Conservation (phyloP, 1,284 basidiomycete genomes). For the Puccinia coronata region DNA sequence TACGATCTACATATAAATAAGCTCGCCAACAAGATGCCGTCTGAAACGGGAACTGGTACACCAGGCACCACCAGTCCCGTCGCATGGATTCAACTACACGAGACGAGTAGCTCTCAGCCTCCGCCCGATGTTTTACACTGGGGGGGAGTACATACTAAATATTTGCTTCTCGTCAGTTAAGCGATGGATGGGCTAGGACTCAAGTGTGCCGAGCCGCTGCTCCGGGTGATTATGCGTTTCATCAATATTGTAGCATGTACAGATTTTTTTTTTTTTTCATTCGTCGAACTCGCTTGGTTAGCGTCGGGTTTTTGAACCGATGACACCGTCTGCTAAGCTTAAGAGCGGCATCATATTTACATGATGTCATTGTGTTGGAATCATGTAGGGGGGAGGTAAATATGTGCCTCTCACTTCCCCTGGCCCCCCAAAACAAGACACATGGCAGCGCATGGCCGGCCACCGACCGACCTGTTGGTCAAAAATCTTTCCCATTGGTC, state of each 20-base stretch:
- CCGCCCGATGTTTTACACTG: no score
- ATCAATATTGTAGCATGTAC: no score
- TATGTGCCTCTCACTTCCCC: not conserved
- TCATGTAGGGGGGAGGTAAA: not conserved
- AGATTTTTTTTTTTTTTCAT: no score
- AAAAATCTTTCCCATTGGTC: not conserved
- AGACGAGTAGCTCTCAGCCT: no score
- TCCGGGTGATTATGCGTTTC: not conserved
- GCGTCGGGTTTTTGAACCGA: no score
- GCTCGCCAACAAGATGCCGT: not conserved
- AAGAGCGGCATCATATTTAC: not conserved
- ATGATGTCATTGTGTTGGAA: not conserved
- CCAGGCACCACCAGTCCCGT: not conserved
- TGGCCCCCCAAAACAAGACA: not conserved
- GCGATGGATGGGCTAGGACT: no score
- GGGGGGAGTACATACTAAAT: no score
- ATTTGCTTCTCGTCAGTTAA: no score
- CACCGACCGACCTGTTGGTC: no score
- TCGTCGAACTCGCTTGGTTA: no score
- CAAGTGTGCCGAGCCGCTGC: not conserved
- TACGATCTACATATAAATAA: no score
- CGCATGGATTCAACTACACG: slow-evolving; percentile 2
- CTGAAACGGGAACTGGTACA: not conserved
- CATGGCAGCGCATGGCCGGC: not conserved
- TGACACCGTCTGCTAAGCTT: no score